phyloP scores from a whole-genome alignment of 2,329 filamentous ascomycete species.

The Alternaria arborescens region DNA sequence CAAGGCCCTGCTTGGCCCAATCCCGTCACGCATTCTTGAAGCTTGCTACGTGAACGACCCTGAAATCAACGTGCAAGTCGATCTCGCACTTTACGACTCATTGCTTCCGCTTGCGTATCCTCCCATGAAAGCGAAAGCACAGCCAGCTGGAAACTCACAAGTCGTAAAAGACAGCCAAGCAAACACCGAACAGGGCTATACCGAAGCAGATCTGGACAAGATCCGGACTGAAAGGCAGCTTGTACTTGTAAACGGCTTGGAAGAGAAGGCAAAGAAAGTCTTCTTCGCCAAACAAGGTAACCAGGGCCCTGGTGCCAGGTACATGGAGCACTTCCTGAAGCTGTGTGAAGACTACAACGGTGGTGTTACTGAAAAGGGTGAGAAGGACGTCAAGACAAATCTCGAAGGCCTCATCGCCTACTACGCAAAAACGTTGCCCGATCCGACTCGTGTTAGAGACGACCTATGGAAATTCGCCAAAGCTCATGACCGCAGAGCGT shows the following conservation, averaged over 20 bases:
- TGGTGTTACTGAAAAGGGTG: slow-evolving; percentile 77
- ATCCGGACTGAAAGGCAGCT: slow-evolving; percentile 86
- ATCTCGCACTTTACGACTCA: slow-evolving; percentile 84
- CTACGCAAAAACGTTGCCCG: slow-evolving; percentile 78
- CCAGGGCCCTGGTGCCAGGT: slow-evolving; percentile 76
- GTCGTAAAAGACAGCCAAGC: slow-evolving; percentile 66
- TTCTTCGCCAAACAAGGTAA: slow-evolving; percentile 87
- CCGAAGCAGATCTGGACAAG: slow-evolving; percentile 70
- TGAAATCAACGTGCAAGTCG: slow-evolving; percentile 84
- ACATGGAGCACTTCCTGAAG: slow-evolving; percentile 78
- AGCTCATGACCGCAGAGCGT: slow-evolving; percentile 86
- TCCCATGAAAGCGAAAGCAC: slow-evolving; percentile 66
- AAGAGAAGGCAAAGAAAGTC: slow-evolving; percentile 79
- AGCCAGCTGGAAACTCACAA: slow-evolving; percentile 65
- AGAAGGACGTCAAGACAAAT: slow-evolving; percentile 71
- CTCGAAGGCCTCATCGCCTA: slow-evolving; percentile 78
- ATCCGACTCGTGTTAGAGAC: slow-evolving; percentile 72
- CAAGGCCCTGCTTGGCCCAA: slow-evolving; percentile 76
- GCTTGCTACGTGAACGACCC: slow-evolving; percentile 89
- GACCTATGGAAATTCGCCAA: slow-evolving; percentile 93
- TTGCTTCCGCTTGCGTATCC: slow-evolving; percentile 92
- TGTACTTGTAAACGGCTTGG: slow-evolving; percentile 79
- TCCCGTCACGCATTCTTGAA: slow-evolving; percentile 85
- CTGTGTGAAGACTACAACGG: slow-evolving; percentile 92
- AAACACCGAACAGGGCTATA: slow-evolving; percentile 54